phyloP scores from a whole-genome alignment of 2,329 filamentous ascomycete genomes.

The Tolypocladium album region DNA sequence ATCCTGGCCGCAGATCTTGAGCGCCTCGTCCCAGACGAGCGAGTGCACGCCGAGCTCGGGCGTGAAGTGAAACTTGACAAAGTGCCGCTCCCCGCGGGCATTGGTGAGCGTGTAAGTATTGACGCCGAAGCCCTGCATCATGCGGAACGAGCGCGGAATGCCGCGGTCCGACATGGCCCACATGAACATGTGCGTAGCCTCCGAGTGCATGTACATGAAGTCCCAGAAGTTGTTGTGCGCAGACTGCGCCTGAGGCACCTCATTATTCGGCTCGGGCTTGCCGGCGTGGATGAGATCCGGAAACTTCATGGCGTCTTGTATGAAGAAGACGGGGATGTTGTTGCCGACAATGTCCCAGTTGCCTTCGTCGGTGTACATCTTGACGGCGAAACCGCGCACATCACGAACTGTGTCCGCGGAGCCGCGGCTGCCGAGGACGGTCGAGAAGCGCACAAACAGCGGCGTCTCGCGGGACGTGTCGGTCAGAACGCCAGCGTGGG shows the following conservation, averaged over 20 bases:
- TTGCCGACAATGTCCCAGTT: slow-evolving; percentile 60
- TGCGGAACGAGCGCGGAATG: slow-evolving; percentile 65
- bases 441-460: slow-evolving; percentile 54
- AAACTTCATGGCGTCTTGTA: slow-evolving; percentile 56
- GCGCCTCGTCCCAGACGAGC: slow-evolving; percentile 68
- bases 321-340: slow-evolving; percentile 61
- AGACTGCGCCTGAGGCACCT: slow-evolving; percentile 59
- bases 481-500: slow-evolving; percentile 50
- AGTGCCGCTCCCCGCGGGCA: slow-evolving; percentile 54
- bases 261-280: slow-evolving; percentile 66
- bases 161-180: slow-evolving; percentile 68
- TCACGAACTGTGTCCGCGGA: slow-evolving; percentile 77
- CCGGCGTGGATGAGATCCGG: slow-evolving; percentile 56
- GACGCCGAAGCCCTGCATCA: slow-evolving; percentile 82
- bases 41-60: slow-evolving; percentile 67
- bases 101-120: slow-evolving; percentile 67
- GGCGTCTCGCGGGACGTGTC: slow-evolving; percentile 40
- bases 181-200: slow-evolving; percentile 70
- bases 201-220: slow-evolving; percentile 50
- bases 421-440: slow-evolving; percentile 63
- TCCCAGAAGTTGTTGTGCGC: slow-evolving; percentile 75
- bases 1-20: slow-evolving; percentile 65
- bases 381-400: slow-evolving; percentile 65
- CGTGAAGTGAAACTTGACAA: slow-evolving; percentile 71
- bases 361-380: slow-evolving; percentile 57